Conservation (phyloP, 208 protist species). For the Trichomonas tenax region DNA sequence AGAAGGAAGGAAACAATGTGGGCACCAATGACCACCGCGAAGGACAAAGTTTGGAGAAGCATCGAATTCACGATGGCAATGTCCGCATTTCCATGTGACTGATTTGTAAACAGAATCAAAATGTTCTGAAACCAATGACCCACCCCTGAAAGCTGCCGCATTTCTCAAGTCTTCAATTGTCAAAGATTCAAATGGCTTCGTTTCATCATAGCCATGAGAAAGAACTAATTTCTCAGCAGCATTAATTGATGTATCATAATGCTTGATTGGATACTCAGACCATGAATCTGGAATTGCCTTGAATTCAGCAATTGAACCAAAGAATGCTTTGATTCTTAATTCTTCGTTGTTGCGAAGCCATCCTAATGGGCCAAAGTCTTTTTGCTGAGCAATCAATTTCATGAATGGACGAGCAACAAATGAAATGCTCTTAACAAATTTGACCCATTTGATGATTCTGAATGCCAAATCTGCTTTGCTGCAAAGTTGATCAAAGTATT, state of each 20-base stretch:
- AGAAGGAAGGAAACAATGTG: neutral
- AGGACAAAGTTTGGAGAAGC: neutral
- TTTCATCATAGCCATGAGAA: neutral
- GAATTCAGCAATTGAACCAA: neutral
- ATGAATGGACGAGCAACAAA: neutral
- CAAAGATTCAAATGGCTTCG: neutral
- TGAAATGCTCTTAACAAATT: neutral
- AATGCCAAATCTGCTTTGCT: neutral
- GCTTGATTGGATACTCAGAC: neutral
- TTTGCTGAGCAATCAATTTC: neutral
- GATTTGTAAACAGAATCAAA: neutral
- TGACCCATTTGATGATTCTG: neutral
- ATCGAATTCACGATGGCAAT: neutral
- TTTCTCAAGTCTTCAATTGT: neutral
- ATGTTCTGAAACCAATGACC: neutral
- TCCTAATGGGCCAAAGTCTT: neutral
- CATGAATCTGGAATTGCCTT: neutral
- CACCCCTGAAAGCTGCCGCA: neutral
- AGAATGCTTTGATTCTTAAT: neutral
- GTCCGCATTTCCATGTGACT: neutral
- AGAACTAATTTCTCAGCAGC: neutral
- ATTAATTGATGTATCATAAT: neutral
- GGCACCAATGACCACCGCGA: neutral
- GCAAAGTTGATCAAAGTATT: neutral
- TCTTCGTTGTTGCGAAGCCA: neutral